Conservation (phyloP, 2,329 filamentous ascomycete species). For the Penicillium sp. region DNA sequence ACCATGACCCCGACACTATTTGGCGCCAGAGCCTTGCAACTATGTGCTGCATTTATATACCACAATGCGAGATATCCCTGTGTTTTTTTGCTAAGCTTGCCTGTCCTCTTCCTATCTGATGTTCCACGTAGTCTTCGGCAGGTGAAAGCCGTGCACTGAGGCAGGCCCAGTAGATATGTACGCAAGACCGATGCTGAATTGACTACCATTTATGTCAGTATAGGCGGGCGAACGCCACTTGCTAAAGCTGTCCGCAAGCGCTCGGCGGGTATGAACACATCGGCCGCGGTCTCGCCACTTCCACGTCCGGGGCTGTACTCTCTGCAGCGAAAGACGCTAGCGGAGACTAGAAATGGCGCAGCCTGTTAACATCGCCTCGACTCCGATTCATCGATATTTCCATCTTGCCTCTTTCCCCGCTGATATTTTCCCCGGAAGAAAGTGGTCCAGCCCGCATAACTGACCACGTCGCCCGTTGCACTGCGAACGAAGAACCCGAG, state of each 20-base stretch:
- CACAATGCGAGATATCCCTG: conserved; percentile 23
- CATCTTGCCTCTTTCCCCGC: not conserved
- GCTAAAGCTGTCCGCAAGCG: conserved; percentile 1
- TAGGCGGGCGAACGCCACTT: no score
- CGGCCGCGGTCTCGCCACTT: conserved; percentile 2
- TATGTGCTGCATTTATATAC: conserved; percentile 20
- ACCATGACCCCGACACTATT: not conserved
- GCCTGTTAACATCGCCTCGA: conserved; percentile 8
- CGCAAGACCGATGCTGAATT: conserved; percentile 3
- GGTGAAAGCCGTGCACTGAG: no score
- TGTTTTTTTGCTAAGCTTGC: no score
- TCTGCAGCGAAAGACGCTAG: no score
- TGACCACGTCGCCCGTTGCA: conserved; percentile 24
- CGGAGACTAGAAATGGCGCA: conserved; percentile 7
- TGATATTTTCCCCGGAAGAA: not conserved
- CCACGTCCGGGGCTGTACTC: not conserved
- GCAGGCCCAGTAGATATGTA: no score
- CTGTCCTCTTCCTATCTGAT: no score
- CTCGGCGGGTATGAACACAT: conserved; percentile 2
- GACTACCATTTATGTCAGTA: not conserved
- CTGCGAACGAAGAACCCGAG: not conserved
- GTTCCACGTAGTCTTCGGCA: no score
- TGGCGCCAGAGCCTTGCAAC: conserved; percentile 8
- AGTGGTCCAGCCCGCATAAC: conserved; percentile 3
- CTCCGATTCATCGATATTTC: not conserved